Conservation (phyloP, 257 asterid genomes). For the Misopates orontium region DNA sequence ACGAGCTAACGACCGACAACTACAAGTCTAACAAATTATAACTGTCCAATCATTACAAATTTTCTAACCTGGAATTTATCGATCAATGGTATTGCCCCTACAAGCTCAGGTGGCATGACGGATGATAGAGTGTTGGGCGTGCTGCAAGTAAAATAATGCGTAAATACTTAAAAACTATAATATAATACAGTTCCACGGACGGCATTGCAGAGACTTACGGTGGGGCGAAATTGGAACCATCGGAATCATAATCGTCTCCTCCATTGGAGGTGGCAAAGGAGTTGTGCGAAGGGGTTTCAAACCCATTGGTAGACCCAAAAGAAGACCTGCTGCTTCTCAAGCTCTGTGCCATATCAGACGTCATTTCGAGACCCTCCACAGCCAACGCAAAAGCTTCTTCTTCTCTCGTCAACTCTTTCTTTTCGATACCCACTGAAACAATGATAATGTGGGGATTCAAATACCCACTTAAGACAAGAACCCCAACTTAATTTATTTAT, state of each 20-base stretch:
- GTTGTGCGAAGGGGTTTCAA: slow-evolving; percentile 67
- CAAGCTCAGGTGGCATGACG: slow-evolving; percentile 86
- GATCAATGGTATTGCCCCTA: slow-evolving; percentile 85
- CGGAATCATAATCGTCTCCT: slow-evolving; percentile 93
- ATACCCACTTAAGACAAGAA: too few species aligned
- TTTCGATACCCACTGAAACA: too few species aligned
- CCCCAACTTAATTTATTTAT: too few species aligned
- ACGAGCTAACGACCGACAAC: slow-evolving; percentile 7
- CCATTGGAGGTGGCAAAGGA: slow-evolving; percentile 69
- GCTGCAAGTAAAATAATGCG: slow-evolving; percentile 47
- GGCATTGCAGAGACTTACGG: slow-evolving; percentile 50
- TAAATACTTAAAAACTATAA: too few species aligned
- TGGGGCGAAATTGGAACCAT: slow-evolving; percentile 88
- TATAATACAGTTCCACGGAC: too few species aligned
- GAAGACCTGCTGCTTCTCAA: slow-evolving; percentile 84
- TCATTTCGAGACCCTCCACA: slow-evolving; percentile 42
- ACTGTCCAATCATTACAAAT: slow-evolving; percentile 2
- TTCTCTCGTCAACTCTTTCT: slow-evolving; percentile 3
- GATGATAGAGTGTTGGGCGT: slow-evolving; percentile 80
- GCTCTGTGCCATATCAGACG: slow-evolving; percentile 77
- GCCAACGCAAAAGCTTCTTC: slow-evolving; percentile 13
- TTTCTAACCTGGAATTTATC: slow-evolving; percentile 89
- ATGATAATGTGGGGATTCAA: too few species aligned
- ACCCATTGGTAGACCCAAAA: slow-evolving; percentile 84
- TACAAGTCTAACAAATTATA: slow-evolving; percentile 2